A percentile compares a stretch with the other conserved stretches of the same genome.
phyloP scores from a whole-genome alignment of 768 basidiomycete genomes.

The Hirschioporus abietinus region DNA sequence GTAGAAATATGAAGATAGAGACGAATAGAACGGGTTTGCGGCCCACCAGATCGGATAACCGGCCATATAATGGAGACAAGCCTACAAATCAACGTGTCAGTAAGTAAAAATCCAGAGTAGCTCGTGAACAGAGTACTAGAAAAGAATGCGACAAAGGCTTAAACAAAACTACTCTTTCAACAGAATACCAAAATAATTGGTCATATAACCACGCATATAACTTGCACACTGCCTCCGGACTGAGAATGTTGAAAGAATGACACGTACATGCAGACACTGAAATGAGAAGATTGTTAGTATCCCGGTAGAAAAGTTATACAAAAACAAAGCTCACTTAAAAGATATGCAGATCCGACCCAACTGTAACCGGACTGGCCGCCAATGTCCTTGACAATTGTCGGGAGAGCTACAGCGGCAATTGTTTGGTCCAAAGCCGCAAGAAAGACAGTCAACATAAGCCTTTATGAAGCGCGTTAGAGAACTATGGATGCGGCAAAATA shows the following conservation, averaged over 20 bases:
- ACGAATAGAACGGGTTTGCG: conserved; percentile 13
- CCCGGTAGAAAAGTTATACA: background rate
- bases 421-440: conserved; percentile 7
- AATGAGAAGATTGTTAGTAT: background rate
- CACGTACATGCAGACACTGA: conserved; percentile 1
- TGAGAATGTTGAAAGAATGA: background rate
- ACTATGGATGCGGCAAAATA: background rate
- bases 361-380: conserved; percentile 12
- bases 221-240: background rate
- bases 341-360: conserved; percentile 16
- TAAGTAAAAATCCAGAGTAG: background rate
- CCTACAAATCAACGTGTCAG: background rate
- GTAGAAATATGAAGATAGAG: conserved; percentile 12
- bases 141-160: too few relatives aligned
- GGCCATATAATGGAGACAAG: conserved; percentile 7
- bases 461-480: background rate
- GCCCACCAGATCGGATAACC: conserved; percentile 11
- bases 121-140: too few relatives aligned
- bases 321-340: conserved; percentile 5
- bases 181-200: background rate
- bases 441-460: conserved; percentile 8
- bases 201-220: background rate
- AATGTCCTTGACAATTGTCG: conserved; percentile 13
- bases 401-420: conserved; percentile 12
- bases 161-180: too few relatives aligned